Evolutionary conservation across 1,139 yeast genomes (phyloP).

Genomic region (Maudiozyma humilis): DNA sequence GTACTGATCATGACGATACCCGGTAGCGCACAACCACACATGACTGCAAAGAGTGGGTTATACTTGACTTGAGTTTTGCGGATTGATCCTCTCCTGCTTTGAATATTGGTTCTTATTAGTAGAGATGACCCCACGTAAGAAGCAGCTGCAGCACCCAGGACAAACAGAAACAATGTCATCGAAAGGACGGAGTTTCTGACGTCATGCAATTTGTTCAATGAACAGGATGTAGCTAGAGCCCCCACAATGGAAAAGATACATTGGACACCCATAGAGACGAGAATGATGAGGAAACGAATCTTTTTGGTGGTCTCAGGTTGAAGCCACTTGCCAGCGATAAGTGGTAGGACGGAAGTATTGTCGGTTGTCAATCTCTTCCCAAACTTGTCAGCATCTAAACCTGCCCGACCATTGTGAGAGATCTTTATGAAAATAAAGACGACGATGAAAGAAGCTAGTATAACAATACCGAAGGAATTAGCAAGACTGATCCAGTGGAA

Average conservation of each 20-base stretch:
- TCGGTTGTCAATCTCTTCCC: not conserved
- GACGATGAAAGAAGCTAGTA: conserved; percentile 18
- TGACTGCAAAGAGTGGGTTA: conserved; percentile 32
- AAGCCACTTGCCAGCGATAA: conserved; percentile 17
- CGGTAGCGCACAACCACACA: conserved; percentile 59
- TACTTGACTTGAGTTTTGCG: conserved; percentile 5
- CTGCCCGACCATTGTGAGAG: conserved; percentile 6
- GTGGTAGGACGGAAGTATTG: conserved; percentile 3
- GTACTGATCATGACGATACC: conserved; percentile 46
- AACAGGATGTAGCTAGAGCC: conserved; percentile 49
- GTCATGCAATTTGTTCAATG: conserved; percentile 49
- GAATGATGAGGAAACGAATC: conserved; percentile 36
- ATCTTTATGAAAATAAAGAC: conserved; percentile 14
- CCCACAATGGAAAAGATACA: conserved; percentile 56
- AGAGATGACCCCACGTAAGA: conserved; percentile 63
- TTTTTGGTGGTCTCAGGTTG: conserved; percentile 12
- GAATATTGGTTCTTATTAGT: conserved; percentile 16
- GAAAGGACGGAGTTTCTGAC: conserved; percentile 61
- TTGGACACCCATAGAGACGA: conserved; percentile 72
- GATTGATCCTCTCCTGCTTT: conserved; percentile 6
- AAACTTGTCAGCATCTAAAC: conserved; percentile 4
- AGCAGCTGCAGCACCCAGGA: conserved; percentile 63
- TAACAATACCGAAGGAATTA: conserved; percentile 21
- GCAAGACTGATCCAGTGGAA: conserved; percentile 28
- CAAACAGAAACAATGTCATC: conserved; percentile 51